A percentile compares a stretch with the other conserved stretches of the same genome.
Conservation (phyloP, 2,329 filamentous ascomycete genomes). For the Alternaria postmessia region DNA sequence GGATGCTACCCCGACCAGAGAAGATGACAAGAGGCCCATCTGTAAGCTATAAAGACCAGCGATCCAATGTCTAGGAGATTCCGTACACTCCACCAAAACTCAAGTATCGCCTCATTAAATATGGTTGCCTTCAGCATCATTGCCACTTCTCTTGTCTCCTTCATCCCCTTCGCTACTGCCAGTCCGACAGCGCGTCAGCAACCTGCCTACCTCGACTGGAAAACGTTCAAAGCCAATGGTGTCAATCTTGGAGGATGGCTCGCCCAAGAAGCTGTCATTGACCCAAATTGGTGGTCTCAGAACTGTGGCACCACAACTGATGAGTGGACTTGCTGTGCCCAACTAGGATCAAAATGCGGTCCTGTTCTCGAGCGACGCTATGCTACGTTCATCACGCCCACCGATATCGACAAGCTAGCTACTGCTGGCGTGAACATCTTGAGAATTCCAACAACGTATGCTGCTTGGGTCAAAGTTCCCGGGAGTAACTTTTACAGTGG, state of each 20-base stretch:
- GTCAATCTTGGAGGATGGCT: constrained; percentile 48
- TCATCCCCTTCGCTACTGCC: not conserved
- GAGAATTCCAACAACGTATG: constrained; percentile 50
- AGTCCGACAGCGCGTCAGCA: not conserved
- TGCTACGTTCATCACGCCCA: constrained; percentile 39
- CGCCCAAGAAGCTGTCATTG: constrained; percentile 39
- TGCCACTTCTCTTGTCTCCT: not conserved
- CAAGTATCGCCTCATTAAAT: not conserved
- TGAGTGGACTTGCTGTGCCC: constrained; percentile 48
- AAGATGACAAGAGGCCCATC: not conserved
- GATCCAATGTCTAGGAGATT: not conserved
- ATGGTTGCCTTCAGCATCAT: not conserved
- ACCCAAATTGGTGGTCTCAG: constrained; percentile 38
- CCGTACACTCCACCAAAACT: not conserved
- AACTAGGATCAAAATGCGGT: constrained; percentile 40
- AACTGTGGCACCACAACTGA: constrained; percentile 36
- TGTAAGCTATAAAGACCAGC: not conserved
- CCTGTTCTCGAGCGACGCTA: constrained; percentile 42
- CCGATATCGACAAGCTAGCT: constrained; percentile 47
- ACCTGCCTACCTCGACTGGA: constrained; percentile 22
- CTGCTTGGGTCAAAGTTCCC: constrained; percentile 49
- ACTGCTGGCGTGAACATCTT: constrained; percentile 43
- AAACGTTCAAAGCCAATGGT: constrained; percentile 25
- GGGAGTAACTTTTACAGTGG: constrained; percentile 45
- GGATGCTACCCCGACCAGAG: not conserved